Conservation (phyloP, 768 basidiomycete genomes). For the Pleurotus ostreatus region DNA sequence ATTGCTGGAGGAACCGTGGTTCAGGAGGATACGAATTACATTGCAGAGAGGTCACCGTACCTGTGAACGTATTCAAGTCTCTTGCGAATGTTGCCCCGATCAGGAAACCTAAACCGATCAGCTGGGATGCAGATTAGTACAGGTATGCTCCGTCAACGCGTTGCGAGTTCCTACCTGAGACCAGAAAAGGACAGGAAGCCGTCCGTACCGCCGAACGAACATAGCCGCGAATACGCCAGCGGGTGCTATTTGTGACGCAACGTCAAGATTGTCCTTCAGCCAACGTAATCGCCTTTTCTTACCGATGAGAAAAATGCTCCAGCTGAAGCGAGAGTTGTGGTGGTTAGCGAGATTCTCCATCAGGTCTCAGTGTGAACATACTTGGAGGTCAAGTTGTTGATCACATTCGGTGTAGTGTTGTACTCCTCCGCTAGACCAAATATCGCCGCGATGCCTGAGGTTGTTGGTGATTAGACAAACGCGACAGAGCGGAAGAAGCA, state of each 20-base stretch:
- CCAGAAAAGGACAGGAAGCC: conserved; percentile 62
- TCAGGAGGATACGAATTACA: background rate
- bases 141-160: too few species aligned
- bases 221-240: conserved; percentile 46
- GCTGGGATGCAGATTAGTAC: conserved; percentile 18
- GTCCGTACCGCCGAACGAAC: conserved; percentile 48
- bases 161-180: conserved; percentile 32
- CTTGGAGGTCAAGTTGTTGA: conserved; percentile 56
- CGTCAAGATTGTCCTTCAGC: too few species aligned
- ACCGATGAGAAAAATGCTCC: conserved; percentile 56
- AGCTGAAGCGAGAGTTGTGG: conserved; percentile 27
- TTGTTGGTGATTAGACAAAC: background rate
- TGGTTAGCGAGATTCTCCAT: background rate
- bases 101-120: conserved; percentile 47
- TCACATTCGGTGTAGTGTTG: conserved; percentile 42
- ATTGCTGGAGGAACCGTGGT: conserved; percentile 17
- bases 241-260: conserved; percentile 27
- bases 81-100: conserved; percentile 52
- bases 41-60: conserved; percentile 6
- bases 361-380: conserved; percentile 10
- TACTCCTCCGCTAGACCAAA: conserved; percentile 53
- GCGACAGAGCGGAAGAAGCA: background rate
- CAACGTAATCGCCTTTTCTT: background rate
- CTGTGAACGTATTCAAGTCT: conserved; percentile 39
- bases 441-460: conserved; percentile 47